Conservation (phyloP, 2,329 filamentous ascomycete species). For the Colletotrichum gloeosporioides region DNA sequence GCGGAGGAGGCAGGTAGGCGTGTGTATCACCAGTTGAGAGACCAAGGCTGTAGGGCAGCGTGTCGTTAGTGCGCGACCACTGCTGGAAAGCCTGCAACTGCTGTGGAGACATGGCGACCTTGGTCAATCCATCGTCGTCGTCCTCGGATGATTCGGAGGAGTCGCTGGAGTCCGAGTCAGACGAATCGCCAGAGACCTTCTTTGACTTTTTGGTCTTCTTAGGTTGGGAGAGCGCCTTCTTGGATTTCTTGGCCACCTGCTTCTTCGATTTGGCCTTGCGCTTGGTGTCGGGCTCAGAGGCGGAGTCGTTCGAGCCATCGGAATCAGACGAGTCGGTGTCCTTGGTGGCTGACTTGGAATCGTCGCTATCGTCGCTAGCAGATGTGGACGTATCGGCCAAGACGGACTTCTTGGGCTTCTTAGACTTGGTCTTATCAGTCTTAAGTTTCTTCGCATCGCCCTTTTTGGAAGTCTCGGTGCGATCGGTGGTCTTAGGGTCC, state of each 20-base stretch:
- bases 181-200: not conserved
- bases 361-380: not conserved
- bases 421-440: not conserved
- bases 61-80: not conserved
- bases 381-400: not conserved
- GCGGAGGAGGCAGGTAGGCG: not conserved
- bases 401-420: not conserved
- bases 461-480: not conserved
- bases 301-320: not conserved
- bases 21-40: not conserved
- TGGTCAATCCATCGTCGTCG: not conserved
- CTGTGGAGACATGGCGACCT: not conserved
- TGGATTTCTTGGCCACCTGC: not conserved
- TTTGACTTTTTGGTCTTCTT: not conserved
- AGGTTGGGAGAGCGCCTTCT: not conserved
- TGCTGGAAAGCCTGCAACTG: slow-evolving; percentile 3
- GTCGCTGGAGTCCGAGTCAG: not conserved
- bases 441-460: not conserved
- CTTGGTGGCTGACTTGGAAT: not conserved
- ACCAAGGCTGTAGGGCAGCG: not conserved
- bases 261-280: not conserved
- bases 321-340: not conserved
- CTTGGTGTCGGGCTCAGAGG: not conserved
- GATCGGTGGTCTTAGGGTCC: not conserved
- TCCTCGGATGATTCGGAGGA: not conserved